These are phyloP conservation scores for Globisporangium canariense DNA, from an alignment of 352 stramenopile genomes.

Conservation along the genomic window DNA sequence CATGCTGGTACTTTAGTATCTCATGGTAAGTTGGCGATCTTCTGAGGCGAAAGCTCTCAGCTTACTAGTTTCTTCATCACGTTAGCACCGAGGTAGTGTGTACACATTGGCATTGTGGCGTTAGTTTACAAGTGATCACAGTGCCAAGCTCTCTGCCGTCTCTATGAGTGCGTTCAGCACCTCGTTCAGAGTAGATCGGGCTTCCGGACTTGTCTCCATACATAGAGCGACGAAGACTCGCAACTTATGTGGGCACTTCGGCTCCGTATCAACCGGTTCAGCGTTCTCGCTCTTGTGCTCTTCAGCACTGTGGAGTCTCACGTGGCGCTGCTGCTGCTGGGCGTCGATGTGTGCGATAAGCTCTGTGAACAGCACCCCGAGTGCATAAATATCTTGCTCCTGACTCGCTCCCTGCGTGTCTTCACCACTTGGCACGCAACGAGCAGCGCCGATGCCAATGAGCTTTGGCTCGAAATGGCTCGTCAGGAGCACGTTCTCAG, in stretches of 20 bases:
- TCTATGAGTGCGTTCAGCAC: not conserved
- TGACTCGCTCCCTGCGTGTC: not conserved
- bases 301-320: not conserved
- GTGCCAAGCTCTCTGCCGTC: not conserved
- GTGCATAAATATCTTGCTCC: conserved; percentile 9
- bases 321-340: not conserved
- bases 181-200: not conserved
- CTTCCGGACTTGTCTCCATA: not conserved
- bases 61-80: too few species aligned
- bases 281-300: conserved; percentile 5
- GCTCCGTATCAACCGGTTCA: not conserved
- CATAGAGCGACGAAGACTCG: not conserved
- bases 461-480: conserved; percentile 14
- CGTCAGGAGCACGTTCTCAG: conserved; percentile 43
- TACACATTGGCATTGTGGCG: not conserved
- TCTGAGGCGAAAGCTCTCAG: too few species aligned
- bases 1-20: too few species aligned
- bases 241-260: not conserved
- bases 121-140: too few species aligned
- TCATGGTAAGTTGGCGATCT: too few species aligned
- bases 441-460: not conserved
- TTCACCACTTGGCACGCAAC: not conserved
- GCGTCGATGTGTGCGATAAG: not conserved
- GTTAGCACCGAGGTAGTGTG: too few species aligned
- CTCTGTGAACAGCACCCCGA: conserved; percentile 9